Conservation (phyloP, 2,329 filamentous ascomycete species). For the Monilinia vaccinii-corymbosi region DNA sequence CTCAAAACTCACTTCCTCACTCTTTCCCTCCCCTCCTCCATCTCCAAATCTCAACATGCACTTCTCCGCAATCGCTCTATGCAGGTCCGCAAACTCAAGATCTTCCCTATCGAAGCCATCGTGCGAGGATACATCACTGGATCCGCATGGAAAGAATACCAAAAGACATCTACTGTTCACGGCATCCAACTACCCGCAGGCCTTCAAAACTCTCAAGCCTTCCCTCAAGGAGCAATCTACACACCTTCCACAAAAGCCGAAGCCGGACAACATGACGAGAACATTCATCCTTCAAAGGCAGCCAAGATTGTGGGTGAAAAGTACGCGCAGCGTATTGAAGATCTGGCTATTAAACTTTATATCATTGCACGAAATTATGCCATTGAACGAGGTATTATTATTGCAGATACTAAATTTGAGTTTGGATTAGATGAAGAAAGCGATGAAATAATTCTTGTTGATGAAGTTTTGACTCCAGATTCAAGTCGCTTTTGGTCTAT, state of each 20-base stretch:
- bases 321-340: constrained; percentile 50
- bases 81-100: constrained; percentile 54
- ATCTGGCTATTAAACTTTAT: constrained; percentile 51
- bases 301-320: constrained; percentile 40
- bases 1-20: constrained; percentile 56
- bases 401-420: constrained; percentile 69
- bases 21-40: constrained; percentile 42
- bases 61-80: constrained; percentile 48
- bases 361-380: constrained; percentile 45
- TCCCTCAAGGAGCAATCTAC: constrained; percentile 52
- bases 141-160: constrained; percentile 61
- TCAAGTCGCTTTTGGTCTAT: constrained; percentile 81
- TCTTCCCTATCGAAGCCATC: constrained; percentile 62
- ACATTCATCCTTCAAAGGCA: constrained; percentile 52
- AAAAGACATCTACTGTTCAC: constrained; percentile 54
- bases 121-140: constrained; percentile 69
- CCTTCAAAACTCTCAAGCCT: constrained; percentile 51
- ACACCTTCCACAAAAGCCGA: constrained; percentile 63
- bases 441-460: constrained; percentile 56
- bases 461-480: constrained; percentile 70
- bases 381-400: constrained; percentile 53
- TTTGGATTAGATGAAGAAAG: constrained; percentile 54
- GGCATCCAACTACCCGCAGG: constrained; percentile 50
- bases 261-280: constrained; percentile 58
- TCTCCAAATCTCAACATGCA: constrained; percentile 35